Base-by-base conservation (phyloP, 345 rosid species). In the Zanthoxylum bungeanum region DNA sequence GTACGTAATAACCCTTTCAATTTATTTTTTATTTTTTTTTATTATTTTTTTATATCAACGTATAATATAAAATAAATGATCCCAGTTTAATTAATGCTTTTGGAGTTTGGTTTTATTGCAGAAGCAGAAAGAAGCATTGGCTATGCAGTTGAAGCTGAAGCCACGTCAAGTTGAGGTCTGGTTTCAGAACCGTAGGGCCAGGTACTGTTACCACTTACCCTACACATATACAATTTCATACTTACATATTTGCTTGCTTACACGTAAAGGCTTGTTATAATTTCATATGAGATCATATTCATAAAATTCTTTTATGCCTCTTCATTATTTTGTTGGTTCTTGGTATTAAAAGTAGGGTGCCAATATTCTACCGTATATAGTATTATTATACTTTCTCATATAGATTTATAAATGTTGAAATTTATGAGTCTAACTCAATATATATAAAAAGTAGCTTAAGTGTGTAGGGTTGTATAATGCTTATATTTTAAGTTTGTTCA, bases 181-280 rank as follows among this genome's bases (percentile, higher is more conserved):
- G 98, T 94, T 94, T 83, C 98, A 94, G 79, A 94, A 94, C 86
- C 96, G 98, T 69, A 89, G 98, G 88, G 98, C 98, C 86, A 90
- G 98, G 98, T 94, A 85, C 81, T 56, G 53, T 57, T 17, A 25
- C 60, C 10, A 2, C n/a, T 14, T 34, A n/a, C 56, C 33, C 7
- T 57, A 72, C n/a, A 58, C 49, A 61, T 10, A 62, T 74, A 47
- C 34, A 55, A 47, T 9, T 11, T 27, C 24, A 19, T 49, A 11
- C 30, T 40, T n/a, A 11, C 30, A 49, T n/a, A 7, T 51, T 63
- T 53, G 40, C 55, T 64, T 49, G n/a, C n/a, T n/a, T n/a, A n/a
- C n/a, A n/a, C n/a, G n/a, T n/a, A n/a, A n/a, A n/a, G n/a, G n/a
- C 8, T 22, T 21, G 4, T n/a, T 19, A n/a, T n/a, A n/a, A n/a